Evolutionary conservation across 1,139 yeast genomes (phyloP).

Genomic region (Candida gigantensis): DNA sequence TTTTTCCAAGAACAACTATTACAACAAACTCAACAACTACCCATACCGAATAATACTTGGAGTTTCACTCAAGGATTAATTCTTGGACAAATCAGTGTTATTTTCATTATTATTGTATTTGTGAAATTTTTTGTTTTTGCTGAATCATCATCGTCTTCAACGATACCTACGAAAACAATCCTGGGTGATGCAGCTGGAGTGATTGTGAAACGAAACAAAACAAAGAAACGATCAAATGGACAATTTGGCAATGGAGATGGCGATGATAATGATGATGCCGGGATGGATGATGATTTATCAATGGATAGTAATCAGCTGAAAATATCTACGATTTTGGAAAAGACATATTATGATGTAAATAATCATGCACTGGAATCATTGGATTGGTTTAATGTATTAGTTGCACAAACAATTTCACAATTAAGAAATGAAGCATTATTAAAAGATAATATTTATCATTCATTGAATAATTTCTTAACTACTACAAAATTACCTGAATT

Average conservation of each 20-base stretch:
- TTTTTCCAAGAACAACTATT: no score
- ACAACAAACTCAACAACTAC: conserved; percentile 6
- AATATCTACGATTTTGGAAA: conserved; percentile 64
- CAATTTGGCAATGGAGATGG: conserved; percentile 2
- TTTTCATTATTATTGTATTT: conserved; percentile 70
- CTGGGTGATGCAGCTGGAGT: conserved; percentile 38
- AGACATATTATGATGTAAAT: conserved; percentile 88
- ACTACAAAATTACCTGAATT: conserved; percentile 70
- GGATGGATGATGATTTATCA: conserved; percentile 25
- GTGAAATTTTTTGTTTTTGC: conserved; percentile 89
- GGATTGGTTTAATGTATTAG: conserved; percentile 94
- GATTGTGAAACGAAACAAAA: conserved; percentile 35
- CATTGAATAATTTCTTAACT: conserved; percentile 59
- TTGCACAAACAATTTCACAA: conserved; percentile 89
- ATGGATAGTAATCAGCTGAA: conserved; percentile 16
- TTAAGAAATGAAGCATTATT: conserved; percentile 82
- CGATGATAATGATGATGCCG: conserved; percentile 11
- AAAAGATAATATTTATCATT: conserved; percentile 80
- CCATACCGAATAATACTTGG: conserved; percentile 39
- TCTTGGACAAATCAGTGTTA: conserved; percentile 82
- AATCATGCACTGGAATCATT: conserved; percentile 86
- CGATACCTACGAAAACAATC: conserved; percentile 33
- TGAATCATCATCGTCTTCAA: conserved; percentile 45
- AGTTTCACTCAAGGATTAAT: conserved; percentile 78
- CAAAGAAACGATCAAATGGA: conserved; percentile 11